These are phyloP conservation scores for Spencermartinsiella europaea DNA, from an alignment of 805 yeast genomes.

Conservation along the genomic window DNA sequence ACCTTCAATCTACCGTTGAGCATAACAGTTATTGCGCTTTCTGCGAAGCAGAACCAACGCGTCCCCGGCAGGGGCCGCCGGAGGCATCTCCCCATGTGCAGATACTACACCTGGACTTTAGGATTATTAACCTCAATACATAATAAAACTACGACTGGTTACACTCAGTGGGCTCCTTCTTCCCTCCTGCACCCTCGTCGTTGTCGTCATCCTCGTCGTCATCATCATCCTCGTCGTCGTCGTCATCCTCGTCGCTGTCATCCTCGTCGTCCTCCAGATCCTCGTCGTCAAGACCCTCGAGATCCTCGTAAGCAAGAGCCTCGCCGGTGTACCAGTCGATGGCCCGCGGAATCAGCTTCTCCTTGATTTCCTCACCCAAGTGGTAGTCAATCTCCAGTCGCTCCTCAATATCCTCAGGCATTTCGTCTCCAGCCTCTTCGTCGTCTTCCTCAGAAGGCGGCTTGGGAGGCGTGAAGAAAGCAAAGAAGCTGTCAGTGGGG, in stretches of 20 bases:
- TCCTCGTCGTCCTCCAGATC: conserved; percentile 56
- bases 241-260: conserved; percentile 59
- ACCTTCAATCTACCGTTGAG: too few relatives aligned
- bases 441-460: conserved; percentile 59
- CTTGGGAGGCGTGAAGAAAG: conserved; percentile 91
- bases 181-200: conserved; percentile 42
- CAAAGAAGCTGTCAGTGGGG: conserved; percentile 93
- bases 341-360: conserved; percentile 92
- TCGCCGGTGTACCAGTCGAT: conserved; percentile 98
- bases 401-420: conserved; percentile 70
- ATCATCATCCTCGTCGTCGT: conserved; percentile 56
- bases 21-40: too few relatives aligned
- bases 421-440: conserved; percentile 51
- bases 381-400: conserved; percentile 89
- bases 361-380: conserved; percentile 93
- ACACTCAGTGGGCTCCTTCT: conserved; percentile 55
- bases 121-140: too few relatives aligned
- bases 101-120: too few relatives aligned
- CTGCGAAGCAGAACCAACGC: too few relatives aligned
- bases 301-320: conserved; percentile 73
- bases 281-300: conserved; percentile 54
- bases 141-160: conserved; percentile 39
- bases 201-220: conserved; percentile 59
- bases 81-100: too few relatives aligned
- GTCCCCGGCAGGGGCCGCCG: too few relatives aligned